A percentile compares a stretch with the other conserved stretches of the same genome.
Evolutionary conservation across 305 asterid genomes (phyloP).

Genomic region (Fraxinus floribunda): DNA sequence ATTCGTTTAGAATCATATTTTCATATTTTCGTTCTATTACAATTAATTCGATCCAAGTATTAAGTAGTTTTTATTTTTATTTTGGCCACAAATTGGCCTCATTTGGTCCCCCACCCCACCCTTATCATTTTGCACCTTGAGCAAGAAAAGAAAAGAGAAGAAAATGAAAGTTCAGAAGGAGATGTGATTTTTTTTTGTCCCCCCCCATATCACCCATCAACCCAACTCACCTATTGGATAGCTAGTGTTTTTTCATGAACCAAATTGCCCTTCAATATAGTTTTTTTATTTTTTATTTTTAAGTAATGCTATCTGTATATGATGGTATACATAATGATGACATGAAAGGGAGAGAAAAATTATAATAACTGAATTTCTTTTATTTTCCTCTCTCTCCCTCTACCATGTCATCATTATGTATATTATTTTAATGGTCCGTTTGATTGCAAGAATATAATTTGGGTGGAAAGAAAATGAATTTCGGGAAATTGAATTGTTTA

Average conservation of each 20-base stretch:
- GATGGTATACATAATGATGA: no score
- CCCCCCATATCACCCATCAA: conserved; percentile 20
- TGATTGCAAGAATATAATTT: no score
- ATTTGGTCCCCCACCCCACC: conserved; percentile 30
- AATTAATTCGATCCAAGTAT: not conserved
- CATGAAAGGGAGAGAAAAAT: no score
- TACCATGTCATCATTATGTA: no score
- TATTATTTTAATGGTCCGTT: no score
- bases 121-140: conserved; percentile 5
- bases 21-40: not conserved
- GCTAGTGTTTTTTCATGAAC: conserved; percentile 13
- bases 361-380: not conserved
- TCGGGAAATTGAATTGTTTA: no score
- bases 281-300: not conserved
- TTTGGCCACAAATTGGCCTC: not conserved
- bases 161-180: conserved; percentile 31
- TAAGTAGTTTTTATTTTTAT: not conserved
- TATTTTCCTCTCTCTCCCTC: not conserved
- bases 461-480: no score
- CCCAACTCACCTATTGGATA: conserved; percentile 18
- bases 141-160: conserved; percentile 7
- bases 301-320: no score
- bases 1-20: not conserved
- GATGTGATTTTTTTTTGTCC: conserved; percentile 25
- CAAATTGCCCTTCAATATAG: conserved; percentile 19